Evolutionary conservation across 148 eudicot species (phyloP).

Genomic region (Mesembryanthemum crystallinum): DNA sequence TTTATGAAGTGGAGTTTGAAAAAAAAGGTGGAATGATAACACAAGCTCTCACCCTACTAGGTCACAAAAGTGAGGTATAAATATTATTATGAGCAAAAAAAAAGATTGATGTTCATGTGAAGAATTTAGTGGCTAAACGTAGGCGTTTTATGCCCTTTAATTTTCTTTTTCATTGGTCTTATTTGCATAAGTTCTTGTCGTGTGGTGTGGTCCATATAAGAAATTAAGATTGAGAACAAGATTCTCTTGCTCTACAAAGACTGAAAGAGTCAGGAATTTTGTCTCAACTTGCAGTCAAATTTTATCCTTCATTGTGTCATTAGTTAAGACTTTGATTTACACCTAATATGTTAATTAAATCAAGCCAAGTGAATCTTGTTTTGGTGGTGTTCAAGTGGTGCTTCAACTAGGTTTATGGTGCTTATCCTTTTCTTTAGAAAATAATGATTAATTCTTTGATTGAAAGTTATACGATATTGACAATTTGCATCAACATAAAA

Average conservation of each 20-base stretch:
- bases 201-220: slow-evolving; percentile 6
- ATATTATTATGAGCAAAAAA: too few species aligned
- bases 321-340: not conserved
- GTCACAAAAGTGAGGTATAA: not conserved
- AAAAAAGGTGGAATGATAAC: slow-evolving; percentile 5
- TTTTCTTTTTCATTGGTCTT: not conserved
- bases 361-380: not conserved
- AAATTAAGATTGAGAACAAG: not conserved
- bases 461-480: too few species aligned
- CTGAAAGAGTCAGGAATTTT: slow-evolving; percentile 9
- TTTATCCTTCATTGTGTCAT: not conserved
- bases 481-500: too few species aligned
- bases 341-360: not conserved
- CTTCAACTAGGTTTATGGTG: not conserved
- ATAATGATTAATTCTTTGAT: too few species aligned
- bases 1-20: slow-evolving; percentile 1
- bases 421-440: too few species aligned
- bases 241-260: not conserved
- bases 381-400: not conserved
- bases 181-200: not conserved
- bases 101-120: slow-evolving; percentile 9
- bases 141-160: slow-evolving; percentile 18
- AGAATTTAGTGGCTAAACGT: slow-evolving; percentile 22
- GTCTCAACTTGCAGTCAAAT: slow-evolving; percentile 13
- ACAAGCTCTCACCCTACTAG: not conserved